Base-by-base conservation (phyloP, 306 rosid genomes). In the Vigna reflexopilosa region DNA sequence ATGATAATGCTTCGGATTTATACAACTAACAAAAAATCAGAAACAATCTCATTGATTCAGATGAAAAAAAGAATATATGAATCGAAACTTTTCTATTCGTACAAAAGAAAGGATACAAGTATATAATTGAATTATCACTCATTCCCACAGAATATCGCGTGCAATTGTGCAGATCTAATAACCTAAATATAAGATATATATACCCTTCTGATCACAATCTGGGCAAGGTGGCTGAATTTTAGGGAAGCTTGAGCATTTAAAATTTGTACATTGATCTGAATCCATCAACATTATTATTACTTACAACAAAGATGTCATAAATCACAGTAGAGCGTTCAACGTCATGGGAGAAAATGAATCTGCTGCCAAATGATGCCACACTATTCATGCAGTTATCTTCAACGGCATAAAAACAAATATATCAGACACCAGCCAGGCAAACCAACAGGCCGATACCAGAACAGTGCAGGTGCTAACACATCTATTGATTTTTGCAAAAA, bases 21-120 rank as follows among this genome's bases (percentile, higher is more conserved):
- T 22, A 24, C 10, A 56, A 19, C 9, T 57, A 57, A 24, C 8
- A 20, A 32, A 40, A 24, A 47, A 80, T 52, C 65, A 76, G 62
- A 69, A 76, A 2, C 64, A 42, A 70, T 38, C 11, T 74, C 44
- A 15, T 57, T 42, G 49, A 32, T 65, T 71, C 62, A 50, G 42
- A 61, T 28, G 49, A 81, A 50, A 54, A 44, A 26, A 9, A 17
- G 16, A 48, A 47, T 10, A 13, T 47, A 30, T 26, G 28, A 50
- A 72, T 58, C 19, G 22, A 52, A 59, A 70, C 19, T 77, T 73
- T 75, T 61, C 57, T 65, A 10, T 70, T 81, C 52, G 19, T 68
- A 73, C 72, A 83, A 59, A 49, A 48, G 14, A 69, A 64, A 50
- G 42, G 59, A 59, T 62, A 75, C 87, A 79, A 34, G 64, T 50